Base-by-base conservation (phyloP, 73 alveolate genomes). In the Paraurostyla sp. region DNA sequence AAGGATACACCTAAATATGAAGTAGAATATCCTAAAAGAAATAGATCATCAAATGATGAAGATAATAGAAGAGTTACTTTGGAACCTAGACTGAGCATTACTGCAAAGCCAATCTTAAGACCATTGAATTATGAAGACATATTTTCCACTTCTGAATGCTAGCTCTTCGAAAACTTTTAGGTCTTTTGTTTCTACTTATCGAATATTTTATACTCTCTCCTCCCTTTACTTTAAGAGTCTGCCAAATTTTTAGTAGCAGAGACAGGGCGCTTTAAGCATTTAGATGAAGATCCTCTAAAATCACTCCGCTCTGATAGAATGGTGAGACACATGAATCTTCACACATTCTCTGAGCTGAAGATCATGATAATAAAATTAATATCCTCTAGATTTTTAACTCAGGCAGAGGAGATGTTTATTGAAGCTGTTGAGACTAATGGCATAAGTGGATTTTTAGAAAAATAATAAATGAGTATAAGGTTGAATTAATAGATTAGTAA, bases 61-160 rank as follows among this genome's bases (percentile, higher is more conserved):
- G 45, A 33, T 33, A 29, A 73, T n/a, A 45, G 49, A 50, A 45
- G 87, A 50, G 3, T 30, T 35, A 73, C 87, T 27, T 9, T 11
- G 9, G 73, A 73, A 9, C 59, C 48, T 13, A 73, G 46, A 50
- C 50, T 73, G 30, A 73, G 87, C 50, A 73, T 73, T 48, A 73
- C 73, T 30, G n/a, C 9, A 6, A 73, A 73, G 33, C 35, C 87
- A 9, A 35, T 45, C 9, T 9, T 73, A 7, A 73, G 59, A 9
- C 87, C 87, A 7, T 25, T 73, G 73, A 73, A 73, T 50, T 29
- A 48, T 27, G 68, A 27, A 30, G 87, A 73, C n/a, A 16, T 50
- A 11, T 27, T 7, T 50, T 73, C 87, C 9, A 16, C 6, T 15
- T 43, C 29, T 13, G 50, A 73, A 27, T 73, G 71, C 36, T 13